These are phyloP conservation scores for Amanita exitialis DNA, from an alignment of 768 basidiomycete species.

Conservation along the genomic window DNA sequence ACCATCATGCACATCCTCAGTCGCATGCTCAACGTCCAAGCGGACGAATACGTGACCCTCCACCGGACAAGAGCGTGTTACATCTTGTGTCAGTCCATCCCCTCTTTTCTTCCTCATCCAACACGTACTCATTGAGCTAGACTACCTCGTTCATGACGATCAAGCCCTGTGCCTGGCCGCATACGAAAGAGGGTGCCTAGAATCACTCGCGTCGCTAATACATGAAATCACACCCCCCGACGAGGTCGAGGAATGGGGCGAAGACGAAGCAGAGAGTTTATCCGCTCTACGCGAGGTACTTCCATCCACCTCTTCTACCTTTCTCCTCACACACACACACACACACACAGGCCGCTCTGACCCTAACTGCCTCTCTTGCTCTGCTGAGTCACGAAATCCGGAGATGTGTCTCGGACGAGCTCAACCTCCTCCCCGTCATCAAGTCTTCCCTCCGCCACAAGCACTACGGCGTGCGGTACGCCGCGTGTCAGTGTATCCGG, in stretches of 20 bases:
- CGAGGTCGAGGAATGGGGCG: slow-evolving; percentile 40
- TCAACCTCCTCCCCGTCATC: slow-evolving; percentile 35
- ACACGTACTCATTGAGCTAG: slow-evolving; percentile 17
- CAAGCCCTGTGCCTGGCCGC: slow-evolving; percentile 55
- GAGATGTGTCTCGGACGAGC: slow-evolving; percentile 50
- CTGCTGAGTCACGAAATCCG: slow-evolving; percentile 70
- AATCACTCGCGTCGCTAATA: slow-evolving; percentile 40
- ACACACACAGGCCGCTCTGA: slow-evolving; percentile 51
- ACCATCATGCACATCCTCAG: slow-evolving; percentile 67
- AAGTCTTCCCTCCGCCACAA: slow-evolving; percentile 46
- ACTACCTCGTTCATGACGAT: slow-evolving; percentile 66
- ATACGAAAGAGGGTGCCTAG: slow-evolving; percentile 58
- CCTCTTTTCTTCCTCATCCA: neutral
- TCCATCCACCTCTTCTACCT: neutral
- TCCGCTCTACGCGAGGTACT: slow-evolving; percentile 56
- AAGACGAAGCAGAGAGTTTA: slow-evolving; percentile 56
- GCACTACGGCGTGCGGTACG: slow-evolving; percentile 71
- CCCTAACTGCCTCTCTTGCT: slow-evolving; percentile 60
- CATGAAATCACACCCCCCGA: slow-evolving; percentile 43
- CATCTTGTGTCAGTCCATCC: slow-evolving; percentile 42
- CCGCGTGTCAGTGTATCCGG: slow-evolving; percentile 78
- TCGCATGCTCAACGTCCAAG: slow-evolving; percentile 37
- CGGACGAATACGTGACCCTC: slow-evolving; percentile 24
- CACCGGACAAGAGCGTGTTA: slow-evolving; percentile 61
- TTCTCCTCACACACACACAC: neutral